These are phyloP conservation scores for Calonectria naviculata DNA, from an alignment of 2,329 filamentous ascomycete genomes.

Conservation along the genomic window DNA sequence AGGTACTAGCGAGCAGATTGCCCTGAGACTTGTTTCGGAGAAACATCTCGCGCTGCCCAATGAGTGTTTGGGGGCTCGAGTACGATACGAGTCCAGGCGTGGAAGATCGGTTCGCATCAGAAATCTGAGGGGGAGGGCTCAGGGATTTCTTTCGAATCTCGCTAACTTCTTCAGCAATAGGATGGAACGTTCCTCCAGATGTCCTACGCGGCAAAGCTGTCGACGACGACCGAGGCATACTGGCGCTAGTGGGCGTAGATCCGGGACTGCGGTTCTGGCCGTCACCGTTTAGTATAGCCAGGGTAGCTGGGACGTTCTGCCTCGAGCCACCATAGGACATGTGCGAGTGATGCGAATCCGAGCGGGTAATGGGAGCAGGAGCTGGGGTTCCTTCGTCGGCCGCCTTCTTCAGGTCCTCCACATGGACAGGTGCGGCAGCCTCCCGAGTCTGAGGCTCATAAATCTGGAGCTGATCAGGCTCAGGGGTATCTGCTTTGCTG, in stretches of 20 bases:
- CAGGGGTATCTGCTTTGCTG: slow-evolving; percentile 78
- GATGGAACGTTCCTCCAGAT: slow-evolving; percentile 47
- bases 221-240: slow-evolving; percentile 35
- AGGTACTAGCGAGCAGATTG: slow-evolving; percentile 44
- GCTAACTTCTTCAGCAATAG: slow-evolving; percentile 57
- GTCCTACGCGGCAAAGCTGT: slow-evolving; percentile 38
- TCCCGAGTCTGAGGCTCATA: slow-evolving; percentile 56
- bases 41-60: slow-evolving; percentile 66
- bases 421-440: slow-evolving; percentile 68
- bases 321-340: slow-evolving; percentile 32
- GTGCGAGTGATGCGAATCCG: slow-evolving; percentile 43
- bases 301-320: slow-evolving; percentile 37
- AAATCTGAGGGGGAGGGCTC: slow-evolving; percentile 32
- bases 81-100: slow-evolving; percentile 62
- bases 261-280: slow-evolving; percentile 34
- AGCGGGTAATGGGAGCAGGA: slow-evolving; percentile 37
- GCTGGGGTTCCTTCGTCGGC: slow-evolving; percentile 60
- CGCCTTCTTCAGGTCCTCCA: slow-evolving; percentile 74
- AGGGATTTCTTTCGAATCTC: slow-evolving; percentile 17
- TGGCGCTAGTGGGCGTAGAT: slow-evolving; percentile 30
- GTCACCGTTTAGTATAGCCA: slow-evolving; percentile 40
- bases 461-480: slow-evolving; percentile 69
- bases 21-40: slow-evolving; percentile 64
- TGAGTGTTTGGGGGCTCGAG: slow-evolving; percentile 64
- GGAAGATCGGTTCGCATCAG: slow-evolving; percentile 42